Evolutionary conservation across 2,329 filamentous ascomycete species (phyloP), one percentile per base, ranked within the genome.

Genomic region (Bisporella sp.): DNA sequence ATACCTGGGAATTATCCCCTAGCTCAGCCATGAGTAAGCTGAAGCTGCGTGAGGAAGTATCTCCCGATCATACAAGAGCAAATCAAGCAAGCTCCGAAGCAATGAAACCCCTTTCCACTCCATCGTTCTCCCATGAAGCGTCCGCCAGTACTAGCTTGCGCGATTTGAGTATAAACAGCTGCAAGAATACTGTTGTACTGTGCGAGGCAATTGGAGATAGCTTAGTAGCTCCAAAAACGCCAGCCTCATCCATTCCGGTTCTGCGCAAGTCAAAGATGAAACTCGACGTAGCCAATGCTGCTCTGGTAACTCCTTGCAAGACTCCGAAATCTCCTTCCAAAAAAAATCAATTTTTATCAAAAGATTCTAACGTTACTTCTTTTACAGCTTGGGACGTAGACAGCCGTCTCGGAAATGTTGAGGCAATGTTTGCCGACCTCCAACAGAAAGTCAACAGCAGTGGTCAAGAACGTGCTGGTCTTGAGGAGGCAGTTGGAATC

Each of bases 331-430:
- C 52, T 62, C 64, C 52, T 55, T 66, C 58, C 64, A 64, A 45
- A 76, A 21, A 78, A 57, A 66, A 65, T 11, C 61, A 65, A 1
- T 91, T 77, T 73, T 73, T 92, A 62, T 84, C 78, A 58, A 86
- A 83, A 72, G 72, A 84, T 74, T 89, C 90, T 82, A 85, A 88
- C 76, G 71, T 78, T 57, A 76, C 72, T 60, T 68, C 66, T 33
- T 79, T 73, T 69, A 56, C 78, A 88, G 86, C 79, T 62, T 92
- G 85, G 78, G 89, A 96, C 66, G 82, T 90, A 58, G 84, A 90
- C 60, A 80, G 80, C 54, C 82, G 85, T 57, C 78, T 96, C 58
- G 82, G 84, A 55, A 78, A 82, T 53, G 84, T 96, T 70, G 88
- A 95, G 61, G 73, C 75, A 13, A 77, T 92, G 61, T 89, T 89